phyloP scores from a whole-genome alignment of 78 protist genomes.

The Pigoraptor vietnamica region DNA sequence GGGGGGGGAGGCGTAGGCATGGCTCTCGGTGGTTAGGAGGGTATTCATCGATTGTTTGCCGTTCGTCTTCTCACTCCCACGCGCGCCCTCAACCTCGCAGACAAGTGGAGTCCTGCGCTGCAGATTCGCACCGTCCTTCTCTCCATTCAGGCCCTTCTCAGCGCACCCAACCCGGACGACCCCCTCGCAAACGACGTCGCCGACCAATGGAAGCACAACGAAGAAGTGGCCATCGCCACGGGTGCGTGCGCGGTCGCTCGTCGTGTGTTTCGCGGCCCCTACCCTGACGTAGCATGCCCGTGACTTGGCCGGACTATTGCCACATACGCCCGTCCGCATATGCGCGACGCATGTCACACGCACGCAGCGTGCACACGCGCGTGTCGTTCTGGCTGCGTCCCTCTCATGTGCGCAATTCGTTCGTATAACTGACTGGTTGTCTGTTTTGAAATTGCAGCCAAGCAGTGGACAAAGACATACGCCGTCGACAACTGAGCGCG shows the following conservation, averaged over 20 bases:
- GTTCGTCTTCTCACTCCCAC: too few relatives aligned
- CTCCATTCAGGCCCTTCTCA: conserved; percentile 74
- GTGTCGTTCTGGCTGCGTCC: neutral
- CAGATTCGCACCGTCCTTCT: conserved; percentile 93
- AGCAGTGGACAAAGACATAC: neutral
- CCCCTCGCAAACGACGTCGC: conserved; percentile 79
- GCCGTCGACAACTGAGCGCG: neutral
- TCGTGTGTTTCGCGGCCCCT: neutral
- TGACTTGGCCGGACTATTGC: neutral
- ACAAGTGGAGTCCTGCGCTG: conserved; percentile 98
- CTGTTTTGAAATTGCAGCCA: neutral
- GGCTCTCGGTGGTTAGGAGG: too few relatives aligned
- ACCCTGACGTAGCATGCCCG: neutral
- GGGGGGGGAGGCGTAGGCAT: neutral
- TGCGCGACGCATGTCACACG: too few relatives aligned
- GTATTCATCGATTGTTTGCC: too few relatives aligned
- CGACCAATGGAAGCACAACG: neutral
- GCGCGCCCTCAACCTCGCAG: too few relatives aligned
- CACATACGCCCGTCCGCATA: neutral
- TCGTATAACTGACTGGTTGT: too few relatives aligned
- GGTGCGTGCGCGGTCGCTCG: neutral
- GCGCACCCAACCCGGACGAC: conserved; percentile 93
- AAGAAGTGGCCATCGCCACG: neutral
- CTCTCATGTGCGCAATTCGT: too few relatives aligned
- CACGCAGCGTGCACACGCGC: neutral